phyloP scores from a whole-genome alignment of 768 basidiomycete species.

The Ramaria rubella region DNA sequence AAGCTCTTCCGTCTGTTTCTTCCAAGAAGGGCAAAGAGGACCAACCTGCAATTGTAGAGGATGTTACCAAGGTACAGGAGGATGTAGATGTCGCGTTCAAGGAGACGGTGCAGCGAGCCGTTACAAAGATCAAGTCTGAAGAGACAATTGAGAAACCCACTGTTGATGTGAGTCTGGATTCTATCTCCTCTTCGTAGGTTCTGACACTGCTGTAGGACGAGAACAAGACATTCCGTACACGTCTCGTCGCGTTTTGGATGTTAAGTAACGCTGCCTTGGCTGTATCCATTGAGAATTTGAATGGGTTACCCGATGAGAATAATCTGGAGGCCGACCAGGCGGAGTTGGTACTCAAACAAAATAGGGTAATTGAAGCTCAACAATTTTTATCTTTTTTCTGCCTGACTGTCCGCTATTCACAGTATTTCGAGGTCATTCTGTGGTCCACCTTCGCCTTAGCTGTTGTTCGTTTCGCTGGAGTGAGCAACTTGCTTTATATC shows the following conservation, averaged over 20 bases:
- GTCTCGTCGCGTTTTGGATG: conserved; percentile 81
- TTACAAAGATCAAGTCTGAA: conserved; percentile 63
- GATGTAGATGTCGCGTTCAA: conserved; percentile 91
- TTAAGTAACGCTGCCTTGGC: conserved; percentile 62
- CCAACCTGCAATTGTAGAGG: conserved; percentile 76
- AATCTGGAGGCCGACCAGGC: conserved; percentile 35
- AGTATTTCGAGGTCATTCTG: conserved; percentile 75
- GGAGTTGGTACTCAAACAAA: conserved; percentile 24
- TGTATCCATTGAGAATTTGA: conserved; percentile 69
- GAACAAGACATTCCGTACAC: conserved; percentile 90
- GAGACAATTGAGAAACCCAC: conserved; percentile 73
- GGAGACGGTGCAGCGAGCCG: conserved; percentile 82
- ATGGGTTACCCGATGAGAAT: conserved; percentile 44
- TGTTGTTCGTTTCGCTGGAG: conserved; percentile 67
- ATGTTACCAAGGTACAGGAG: conserved; percentile 72
- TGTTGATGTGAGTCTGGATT: conserved; percentile 43
- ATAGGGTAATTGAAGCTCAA: conserved; percentile 3
- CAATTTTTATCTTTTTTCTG: conserved; percentile 9
- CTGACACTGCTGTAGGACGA: conserved; percentile 38
- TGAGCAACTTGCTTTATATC: conserved; percentile 33
- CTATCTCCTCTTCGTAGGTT: not conserved
- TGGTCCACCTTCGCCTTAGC: conserved; percentile 74
- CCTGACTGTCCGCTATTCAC: conserved; percentile 26
- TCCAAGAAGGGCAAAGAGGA: conserved; percentile 75
- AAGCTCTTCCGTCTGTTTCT: conserved; percentile 81